phyloP scores from a whole-genome alignment of 768 basidiomycete species.

The Kwoniella sp. region DNA sequence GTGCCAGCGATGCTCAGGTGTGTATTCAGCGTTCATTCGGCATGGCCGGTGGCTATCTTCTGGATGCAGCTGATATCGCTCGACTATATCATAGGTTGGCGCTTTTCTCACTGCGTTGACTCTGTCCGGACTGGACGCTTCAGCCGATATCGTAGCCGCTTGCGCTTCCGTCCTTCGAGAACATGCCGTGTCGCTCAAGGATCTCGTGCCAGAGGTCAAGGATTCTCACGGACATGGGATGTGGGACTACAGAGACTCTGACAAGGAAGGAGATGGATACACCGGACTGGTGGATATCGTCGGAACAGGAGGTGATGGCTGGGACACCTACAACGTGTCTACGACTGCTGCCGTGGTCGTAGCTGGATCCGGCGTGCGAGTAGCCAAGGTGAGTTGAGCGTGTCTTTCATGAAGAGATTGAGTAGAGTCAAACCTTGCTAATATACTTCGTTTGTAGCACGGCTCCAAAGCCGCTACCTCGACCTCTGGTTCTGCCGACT shows the following conservation, averaged over 20 bases:
- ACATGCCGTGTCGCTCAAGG: conserved; percentile 67
- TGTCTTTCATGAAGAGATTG: too few relatives aligned
- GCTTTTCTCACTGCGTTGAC: conserved; percentile 87
- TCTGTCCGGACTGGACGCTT: conserved; percentile 72
- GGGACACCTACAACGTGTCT: conserved; percentile 95
- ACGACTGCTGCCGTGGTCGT: conserved; percentile 92
- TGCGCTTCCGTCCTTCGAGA: conserved; percentile 74
- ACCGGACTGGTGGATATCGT: conserved; percentile 71
- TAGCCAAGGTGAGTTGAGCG: conserved; percentile 85
- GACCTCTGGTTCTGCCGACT: conserved; percentile 88
- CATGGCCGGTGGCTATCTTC: background rate
- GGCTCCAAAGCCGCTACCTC: conserved; percentile 82
- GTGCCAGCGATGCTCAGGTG: conserved; percentile 54
- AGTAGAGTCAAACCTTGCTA: conserved; percentile 7
- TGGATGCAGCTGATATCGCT: background rate
- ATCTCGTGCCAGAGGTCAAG: conserved; percentile 48
- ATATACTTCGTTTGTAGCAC: conserved; percentile 63
- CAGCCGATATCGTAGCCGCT: conserved; percentile 74
- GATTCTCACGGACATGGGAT: conserved; percentile 31
- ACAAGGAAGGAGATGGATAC: conserved; percentile 53
- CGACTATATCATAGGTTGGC: conserved; percentile 75
- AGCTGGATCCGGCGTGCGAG: conserved; percentile 88
- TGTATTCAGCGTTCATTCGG: conserved; percentile 4
- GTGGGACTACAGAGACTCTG: conserved; percentile 53
- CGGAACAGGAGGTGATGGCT: conserved; percentile 91